phyloP scores from a whole-genome alignment of 139 green algal species.

The Desmodesmus armatus region DNA sequence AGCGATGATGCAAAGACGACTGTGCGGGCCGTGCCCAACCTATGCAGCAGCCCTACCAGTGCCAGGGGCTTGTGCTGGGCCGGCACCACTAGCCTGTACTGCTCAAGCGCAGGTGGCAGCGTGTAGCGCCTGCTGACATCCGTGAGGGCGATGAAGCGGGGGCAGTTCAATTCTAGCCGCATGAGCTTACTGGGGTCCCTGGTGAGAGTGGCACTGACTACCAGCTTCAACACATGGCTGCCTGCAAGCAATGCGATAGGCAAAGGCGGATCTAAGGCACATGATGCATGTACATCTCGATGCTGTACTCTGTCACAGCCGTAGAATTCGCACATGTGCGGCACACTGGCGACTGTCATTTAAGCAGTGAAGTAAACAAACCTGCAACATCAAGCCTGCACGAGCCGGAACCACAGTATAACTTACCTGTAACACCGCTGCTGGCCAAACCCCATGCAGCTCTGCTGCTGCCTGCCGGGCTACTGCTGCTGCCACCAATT shows the following conservation, averaged over 20 bases:
- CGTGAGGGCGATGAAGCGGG: slow-evolving; percentile 77
- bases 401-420: too few species aligned
- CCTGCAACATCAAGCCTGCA: too few species aligned
- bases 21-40: slow-evolving; percentile 60
- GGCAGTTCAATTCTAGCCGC: slow-evolving; percentile 78
- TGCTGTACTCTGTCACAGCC: too few species aligned
- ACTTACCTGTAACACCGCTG: too few species aligned
- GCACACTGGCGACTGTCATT: too few species aligned
- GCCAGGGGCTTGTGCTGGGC: slow-evolving; percentile 76
- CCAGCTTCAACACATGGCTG: slow-evolving; percentile 91
- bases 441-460: neutral
- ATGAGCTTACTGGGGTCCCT: slow-evolving; percentile 90
- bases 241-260: too few species aligned
- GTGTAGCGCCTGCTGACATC: slow-evolving; percentile 66
- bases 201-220: slow-evolving; percentile 93
- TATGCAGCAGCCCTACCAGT: slow-evolving; percentile 77
- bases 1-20: slow-evolving; percentile 91
- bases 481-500: neutral
- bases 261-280: too few species aligned
- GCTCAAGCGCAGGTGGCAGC: slow-evolving; percentile 78
- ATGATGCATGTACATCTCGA: too few species aligned
- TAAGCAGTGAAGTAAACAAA: too few species aligned
- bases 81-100: slow-evolving; percentile 81
- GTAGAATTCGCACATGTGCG: too few species aligned
- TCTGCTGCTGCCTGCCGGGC: neutral